phyloP scores from a whole-genome alignment of 257 asterid species.

The Solanum tarapatanum region DNA sequence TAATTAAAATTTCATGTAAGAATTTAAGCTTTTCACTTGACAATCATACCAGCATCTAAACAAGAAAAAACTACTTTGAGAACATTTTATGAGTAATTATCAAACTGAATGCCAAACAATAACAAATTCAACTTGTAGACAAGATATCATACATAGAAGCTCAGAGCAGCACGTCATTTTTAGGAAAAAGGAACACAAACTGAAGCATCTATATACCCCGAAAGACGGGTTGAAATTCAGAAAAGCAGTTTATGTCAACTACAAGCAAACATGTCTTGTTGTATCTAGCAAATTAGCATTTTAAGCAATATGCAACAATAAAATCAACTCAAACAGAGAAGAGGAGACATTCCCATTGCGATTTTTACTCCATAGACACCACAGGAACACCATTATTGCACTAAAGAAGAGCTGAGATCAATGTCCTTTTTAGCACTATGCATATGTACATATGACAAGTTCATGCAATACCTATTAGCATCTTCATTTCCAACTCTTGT shows the following conservation, averaged over 20 bases:
- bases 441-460: slow-evolving; percentile 22
- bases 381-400: background rate
- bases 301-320: background rate
- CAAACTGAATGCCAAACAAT: background rate
- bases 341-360: background rate
- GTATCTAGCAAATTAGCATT: background rate
- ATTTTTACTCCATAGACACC: background rate
- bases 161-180: background rate
- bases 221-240: background rate
- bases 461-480: slow-evolving; percentile 38
- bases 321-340: background rate
- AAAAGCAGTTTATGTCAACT: background rate
- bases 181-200: background rate
- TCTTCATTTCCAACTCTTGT: slow-evolving; percentile 88
- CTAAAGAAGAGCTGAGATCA: background rate
- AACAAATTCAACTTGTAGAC: background rate
- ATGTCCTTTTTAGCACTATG: background rate
- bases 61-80: background rate
- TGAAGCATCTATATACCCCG: background rate
- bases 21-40: background rate
- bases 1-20: background rate
- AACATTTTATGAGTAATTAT: background rate
- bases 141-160: background rate
- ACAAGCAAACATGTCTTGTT: background rate
- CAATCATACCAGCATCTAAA: background rate